A percentile compares a stretch with the other conserved stretches of the same genome.
These are phyloP conservation scores for Nakazawaea pomicola DNA, from an alignment of 805 yeast genomes.

Conservation along the genomic window DNA sequence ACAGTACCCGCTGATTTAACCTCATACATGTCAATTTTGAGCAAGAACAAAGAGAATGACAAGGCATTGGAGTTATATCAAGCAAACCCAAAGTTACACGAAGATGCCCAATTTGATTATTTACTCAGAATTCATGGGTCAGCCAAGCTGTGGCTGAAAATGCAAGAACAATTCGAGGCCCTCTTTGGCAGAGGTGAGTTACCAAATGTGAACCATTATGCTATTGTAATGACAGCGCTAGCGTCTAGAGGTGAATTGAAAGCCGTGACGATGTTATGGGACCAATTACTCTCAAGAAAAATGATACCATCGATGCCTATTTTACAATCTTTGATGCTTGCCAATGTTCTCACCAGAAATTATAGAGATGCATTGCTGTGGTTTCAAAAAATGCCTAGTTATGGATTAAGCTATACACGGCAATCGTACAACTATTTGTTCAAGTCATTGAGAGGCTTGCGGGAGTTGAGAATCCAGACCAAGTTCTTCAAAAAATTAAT, in stretches of 20 bases:
- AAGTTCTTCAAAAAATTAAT: conserved; percentile 19
- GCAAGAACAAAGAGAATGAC: conserved; percentile 17
- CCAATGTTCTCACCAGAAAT: conserved; percentile 33
- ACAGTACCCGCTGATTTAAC: conserved; percentile 10
- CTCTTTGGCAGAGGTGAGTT: conserved; percentile 48
- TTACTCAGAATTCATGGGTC: conserved; percentile 42
- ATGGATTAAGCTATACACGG: conserved; percentile 23
- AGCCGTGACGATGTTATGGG: conserved; percentile 45
- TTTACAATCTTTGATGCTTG: conserved; percentile 38
- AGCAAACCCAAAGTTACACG: conserved; percentile 34
- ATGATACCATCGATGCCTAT: conserved; percentile 42
- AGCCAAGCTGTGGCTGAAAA: conserved; percentile 44
- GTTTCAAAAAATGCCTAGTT: conserved; percentile 30
- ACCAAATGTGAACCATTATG: conserved; percentile 44
- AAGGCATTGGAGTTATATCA: conserved; percentile 32
- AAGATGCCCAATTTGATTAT: conserved; percentile 42
- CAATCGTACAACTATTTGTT: conserved; percentile 31
- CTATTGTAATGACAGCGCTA: conserved; percentile 55
- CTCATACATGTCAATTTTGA: conserved; percentile 15
- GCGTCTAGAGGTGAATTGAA: conserved; percentile 43
- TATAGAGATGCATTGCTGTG: conserved; percentile 29
- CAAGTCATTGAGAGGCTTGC: conserved; percentile 28
- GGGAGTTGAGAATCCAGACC: conserved; percentile 30
- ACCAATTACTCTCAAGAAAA: conserved; percentile 39
- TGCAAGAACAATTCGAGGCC: conserved; percentile 53